Evolutionary conservation across 2,329 filamentous ascomycete genomes (phyloP), one percentile per base, ranked within the genome.

Genomic region (Alternaria atra): DNA sequence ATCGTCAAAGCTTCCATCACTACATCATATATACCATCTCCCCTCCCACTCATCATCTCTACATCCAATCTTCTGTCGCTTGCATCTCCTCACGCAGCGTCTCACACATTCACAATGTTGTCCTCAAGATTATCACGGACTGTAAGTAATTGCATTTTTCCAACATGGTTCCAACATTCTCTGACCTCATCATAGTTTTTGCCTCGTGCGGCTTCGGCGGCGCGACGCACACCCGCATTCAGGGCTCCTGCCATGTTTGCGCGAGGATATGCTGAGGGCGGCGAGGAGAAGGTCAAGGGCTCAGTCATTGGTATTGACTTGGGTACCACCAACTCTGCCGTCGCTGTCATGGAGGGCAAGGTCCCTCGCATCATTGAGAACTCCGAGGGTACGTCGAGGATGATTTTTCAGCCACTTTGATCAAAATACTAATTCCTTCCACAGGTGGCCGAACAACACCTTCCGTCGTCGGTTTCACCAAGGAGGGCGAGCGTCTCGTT

Each of bases 301-400:
- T 84, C 92, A 77, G 94, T 98, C 81, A 97, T 98, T 78, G 95
- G 95, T 90, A 97, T 98, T 80, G 94, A 98, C 87, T 84, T 98
- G 77, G 94, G 94, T 79, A 98, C 94, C 79, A 98, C 94, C 75
- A 98, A 98, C 89, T 97, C 94, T 63, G 94, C 94, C 58, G 94
- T 98, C 64, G 94, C 94, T 77, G 86, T 98, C 69, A 97, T 98
- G 94, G 94, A 98, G 87, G 95, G 94, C 83, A 97, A 97, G 86
- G 83, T 87, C 58, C 93, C 94, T 74, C 93, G 90, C 83, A 98
- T 98, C 80, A 98, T 98, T 80, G 94, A 97, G 84, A 98, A 98
- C 88, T 86, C 94, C 29, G 94, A 98, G 86, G 94, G 93, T 93
- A 84, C 50, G 65, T 48, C n/a, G 17, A 23, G 8, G 52, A 25